Evolutionary conservation across 441 rosid genomes (phyloP).

Genomic region (Adansonia madagascariensis): DNA sequence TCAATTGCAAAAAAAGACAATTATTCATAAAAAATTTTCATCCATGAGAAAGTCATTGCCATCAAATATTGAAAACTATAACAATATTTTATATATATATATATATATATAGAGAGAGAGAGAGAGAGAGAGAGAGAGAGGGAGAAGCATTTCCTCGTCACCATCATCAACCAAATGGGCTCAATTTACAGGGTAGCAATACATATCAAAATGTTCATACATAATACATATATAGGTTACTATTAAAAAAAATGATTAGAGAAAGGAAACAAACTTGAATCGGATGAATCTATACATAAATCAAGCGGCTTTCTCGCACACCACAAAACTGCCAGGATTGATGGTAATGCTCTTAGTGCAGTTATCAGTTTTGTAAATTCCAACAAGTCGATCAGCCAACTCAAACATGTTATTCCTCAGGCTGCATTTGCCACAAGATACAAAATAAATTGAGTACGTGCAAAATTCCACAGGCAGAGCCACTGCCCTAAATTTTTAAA

Average conservation of each 20-base stretch:
- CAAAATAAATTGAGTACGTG: background rate
- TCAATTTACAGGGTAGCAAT: background rate
- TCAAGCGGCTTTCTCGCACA: slow-evolving; percentile 60
- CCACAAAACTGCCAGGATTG: slow-evolving; percentile 77
- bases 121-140: too few species aligned
- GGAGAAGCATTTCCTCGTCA: too few species aligned
- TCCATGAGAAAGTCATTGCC: too few species aligned
- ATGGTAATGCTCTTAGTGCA: slow-evolving; percentile 96
- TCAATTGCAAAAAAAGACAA: too few species aligned
- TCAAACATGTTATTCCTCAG: slow-evolving; percentile 99
- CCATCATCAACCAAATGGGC: background rate
- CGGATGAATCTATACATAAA: background rate
- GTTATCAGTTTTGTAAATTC: slow-evolving; percentile 95
- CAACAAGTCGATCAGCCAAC: slow-evolving; percentile 97
- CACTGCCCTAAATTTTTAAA: too few species aligned
- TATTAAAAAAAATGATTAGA: background rate
- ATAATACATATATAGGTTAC: background rate
- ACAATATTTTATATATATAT: too few species aligned
- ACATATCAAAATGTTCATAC: slow-evolving; percentile 3
- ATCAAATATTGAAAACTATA: too few species aligned
- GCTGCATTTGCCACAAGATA: slow-evolving; percentile 49
- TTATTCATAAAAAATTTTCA: too few species aligned
- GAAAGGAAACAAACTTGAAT: background rate
- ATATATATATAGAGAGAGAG: too few species aligned
- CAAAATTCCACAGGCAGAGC: too few species aligned